Conservation (phyloP, 2,329 filamentous ascomycete species). For the Penicillium sp. region DNA sequence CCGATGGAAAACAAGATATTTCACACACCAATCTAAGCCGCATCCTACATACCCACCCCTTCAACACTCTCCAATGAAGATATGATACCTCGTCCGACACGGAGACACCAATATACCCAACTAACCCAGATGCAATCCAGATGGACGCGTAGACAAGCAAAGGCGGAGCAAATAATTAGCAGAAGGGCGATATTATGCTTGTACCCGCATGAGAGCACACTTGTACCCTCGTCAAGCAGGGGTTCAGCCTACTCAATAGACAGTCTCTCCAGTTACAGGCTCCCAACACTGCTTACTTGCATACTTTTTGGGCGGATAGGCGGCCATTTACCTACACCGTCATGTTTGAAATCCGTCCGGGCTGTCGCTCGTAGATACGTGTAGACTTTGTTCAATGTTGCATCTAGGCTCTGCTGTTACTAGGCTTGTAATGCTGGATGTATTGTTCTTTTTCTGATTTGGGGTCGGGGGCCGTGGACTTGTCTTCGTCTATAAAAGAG, state of each 20-base stretch:
- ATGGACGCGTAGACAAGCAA: background rate
- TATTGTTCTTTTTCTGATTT: background rate
- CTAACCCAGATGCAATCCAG: background rate
- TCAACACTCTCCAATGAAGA: background rate
- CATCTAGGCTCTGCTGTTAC: background rate
- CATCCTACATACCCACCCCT: background rate
- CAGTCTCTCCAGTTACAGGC: background rate
- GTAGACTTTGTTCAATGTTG: background rate
- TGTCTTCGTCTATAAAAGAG: background rate
- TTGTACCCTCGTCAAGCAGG: background rate
- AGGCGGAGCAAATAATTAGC: background rate
- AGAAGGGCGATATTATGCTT: background rate
- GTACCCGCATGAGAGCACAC: background rate
- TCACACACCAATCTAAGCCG: background rate
- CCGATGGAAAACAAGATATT: background rate
- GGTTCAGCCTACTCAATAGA: background rate
- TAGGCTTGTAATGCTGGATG: background rate
- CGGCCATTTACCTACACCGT: background rate
- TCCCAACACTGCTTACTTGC: slow-evolving; percentile 7
- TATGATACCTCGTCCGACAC: background rate
- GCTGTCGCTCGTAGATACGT: background rate
- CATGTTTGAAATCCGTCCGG: slow-evolving; percentile 1
- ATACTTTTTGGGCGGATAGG: background rate
- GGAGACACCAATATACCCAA: background rate
- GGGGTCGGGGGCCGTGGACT: background rate